Base-by-base conservation (phyloP, 148 eudicot genomes). In the Talinum fruticosum region DNA sequence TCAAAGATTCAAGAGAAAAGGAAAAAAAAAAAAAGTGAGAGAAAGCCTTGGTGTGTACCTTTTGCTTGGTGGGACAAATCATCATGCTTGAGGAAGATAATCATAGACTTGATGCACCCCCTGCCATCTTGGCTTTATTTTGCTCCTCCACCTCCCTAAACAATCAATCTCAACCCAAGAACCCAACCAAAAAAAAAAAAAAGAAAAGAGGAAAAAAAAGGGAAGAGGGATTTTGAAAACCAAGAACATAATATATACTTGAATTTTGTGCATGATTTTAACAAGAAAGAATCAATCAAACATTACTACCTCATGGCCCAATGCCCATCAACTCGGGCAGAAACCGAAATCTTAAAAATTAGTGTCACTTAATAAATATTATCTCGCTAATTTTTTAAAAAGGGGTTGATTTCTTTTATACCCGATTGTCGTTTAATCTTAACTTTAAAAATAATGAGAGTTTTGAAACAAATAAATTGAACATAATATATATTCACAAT, bases 21-120 rank as follows among this genome's bases (percentile, higher is more conserved):
- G 49, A 41, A 30, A 12, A 30, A 21, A 36, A 14, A 32, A 59
- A 59, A 18, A 49, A 18, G 16, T 49, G 24, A 59, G 29, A 59
- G 64, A 24, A 59, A 59, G 23, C 15, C 26, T 37, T 26, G 45
- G 37, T 68, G 19, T 23, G 29, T 72, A 36, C 67, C 30, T 79
- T 44, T 67, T 54, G 74, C 32, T 32, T 67, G 68, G 73, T 57
- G 77, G 44, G 51, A 67, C 59, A 38, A 59, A 74, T 73, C 73
- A 66, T 79, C 77, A 79, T 66, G 66, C 73, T 72, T 37, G 71
- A 45, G 67, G 53, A 54, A 54, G 64, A 32, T n/a, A 16, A 1
- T 44, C 29, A 59, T 59, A 13, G 64, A 59, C 64, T 59, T 59
- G 64, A 23, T 7, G n/a, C 10, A 59, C 29, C 64, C 28, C 64